Evolutionary conservation across 225 moss, liverwort and hornwort genomes (phyloP), one percentile per base, ranked within the genome.

Genomic region (Takakia lepidozioides): DNA sequence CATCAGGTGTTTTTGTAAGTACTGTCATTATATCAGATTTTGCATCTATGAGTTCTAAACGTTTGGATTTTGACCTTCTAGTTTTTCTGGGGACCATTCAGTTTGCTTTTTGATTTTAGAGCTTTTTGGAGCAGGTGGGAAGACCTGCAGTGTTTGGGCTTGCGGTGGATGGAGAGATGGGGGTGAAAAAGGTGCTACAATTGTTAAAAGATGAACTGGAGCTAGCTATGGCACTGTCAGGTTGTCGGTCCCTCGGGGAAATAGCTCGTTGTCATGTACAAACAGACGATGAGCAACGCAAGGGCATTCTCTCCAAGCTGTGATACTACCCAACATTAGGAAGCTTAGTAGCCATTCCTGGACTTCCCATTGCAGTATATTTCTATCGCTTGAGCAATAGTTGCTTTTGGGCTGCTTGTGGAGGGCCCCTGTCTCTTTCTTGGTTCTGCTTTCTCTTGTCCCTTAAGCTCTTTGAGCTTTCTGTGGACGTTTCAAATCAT

Each of bases 1-100:
- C 93, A 25, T 55, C 68, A 15, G 90, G 86, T 27, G 86, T 90
- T 19, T 95, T 87, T 21, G 93, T 92, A 64, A 85, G 92, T 53
- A 22, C 2, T 53, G 37, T 11, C 3, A 2, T 4, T 8, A 11
- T 5, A 8, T 5, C 3, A 3, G 16, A 37, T 37, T 8, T 5
- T 16, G 10, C 37, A 37, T 37, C 37, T 4, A 37, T 2, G 37
- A 13, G 16, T 37, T 5, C 37, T 8, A 11, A 11, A 3, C 37
- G 15, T 17, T 1, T 38, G 3, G 3, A 38, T 14, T 17, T 38
- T 1, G n/a, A n/a, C n/a, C n/a, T n/a, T n/a, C n/a, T n/a, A n/a
- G n/a, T n/a, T n/a, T n/a, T n/a, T n/a, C n/a, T n/a, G n/a, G n/a
- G n/a, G n/a, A n/a, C n/a, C n/a, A n/a, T n/a, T n/a, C n/a, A n/a